Percentiles rank a stretch among this genome's conserved stretches.
Conservation (phyloP, 805 yeast genomes). For the Barnettozyma siamensis region DNA sequence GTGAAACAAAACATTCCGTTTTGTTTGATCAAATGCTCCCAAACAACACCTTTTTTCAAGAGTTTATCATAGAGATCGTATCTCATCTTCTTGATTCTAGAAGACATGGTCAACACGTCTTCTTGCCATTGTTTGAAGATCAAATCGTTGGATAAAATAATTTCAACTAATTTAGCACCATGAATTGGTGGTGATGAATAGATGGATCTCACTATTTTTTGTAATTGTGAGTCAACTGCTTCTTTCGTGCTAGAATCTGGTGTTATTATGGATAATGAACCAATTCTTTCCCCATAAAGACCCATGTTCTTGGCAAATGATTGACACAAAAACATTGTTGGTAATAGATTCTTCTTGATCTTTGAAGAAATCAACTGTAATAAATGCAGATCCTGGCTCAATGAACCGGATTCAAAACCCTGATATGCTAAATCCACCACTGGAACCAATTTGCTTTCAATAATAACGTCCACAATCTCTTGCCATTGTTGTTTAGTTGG, state of each 20-base stretch:
- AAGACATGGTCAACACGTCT: constrained; percentile 75
- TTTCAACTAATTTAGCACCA: constrained; percentile 85
- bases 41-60: constrained; percentile 50
- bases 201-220: constrained; percentile 76
- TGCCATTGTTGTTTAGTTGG: constrained; percentile 80
- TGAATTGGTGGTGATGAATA: constrained; percentile 94
- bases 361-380: constrained; percentile 39
- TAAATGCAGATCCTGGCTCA: constrained; percentile 63
- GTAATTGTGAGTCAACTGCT: constrained; percentile 70
- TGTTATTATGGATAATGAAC: constrained; percentile 64
- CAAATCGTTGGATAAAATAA: constrained; percentile 55
- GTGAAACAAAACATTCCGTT: constrained; percentile 97
- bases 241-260: constrained; percentile 46
- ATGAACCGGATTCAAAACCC: constrained; percentile 86
- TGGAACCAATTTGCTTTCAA: constrained; percentile 60
- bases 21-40: constrained; percentile 85
- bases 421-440: constrained; percentile 93
- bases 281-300: constrained; percentile 91
- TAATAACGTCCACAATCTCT: constrained; percentile 58
- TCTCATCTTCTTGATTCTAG: constrained; percentile 73
- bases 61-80: constrained; percentile 54
- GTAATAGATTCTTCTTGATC: constrained; percentile 36
- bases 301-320: constrained; percentile 96
- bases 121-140: constrained; percentile 70
- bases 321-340: constrained; percentile 66